These are phyloP conservation scores for Setomelanomma holmii DNA, from an alignment of 2,329 filamentous ascomycete genomes.

Conservation along the genomic window DNA sequence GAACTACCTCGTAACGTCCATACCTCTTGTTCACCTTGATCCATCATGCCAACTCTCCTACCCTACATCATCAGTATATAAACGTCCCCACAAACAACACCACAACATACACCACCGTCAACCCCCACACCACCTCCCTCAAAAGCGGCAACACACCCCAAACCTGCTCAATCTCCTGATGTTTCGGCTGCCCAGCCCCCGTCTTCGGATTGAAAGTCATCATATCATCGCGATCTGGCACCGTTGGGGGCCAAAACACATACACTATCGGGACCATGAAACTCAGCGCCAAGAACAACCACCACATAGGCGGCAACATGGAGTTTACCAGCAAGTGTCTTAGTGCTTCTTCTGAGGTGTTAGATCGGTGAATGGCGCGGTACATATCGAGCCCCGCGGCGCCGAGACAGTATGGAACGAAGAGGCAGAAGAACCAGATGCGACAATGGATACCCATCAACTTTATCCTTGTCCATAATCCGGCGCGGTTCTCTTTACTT, in stretches of 20 bases:
- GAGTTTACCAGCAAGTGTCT: slow-evolving; percentile 1
- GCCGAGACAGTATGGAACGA: slow-evolving; percentile 5
- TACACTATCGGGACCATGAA: slow-evolving; percentile 4
- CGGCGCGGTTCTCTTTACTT: background rate
- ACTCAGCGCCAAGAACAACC: slow-evolving; percentile 2
- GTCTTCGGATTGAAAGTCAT: slow-evolving; percentile 9
- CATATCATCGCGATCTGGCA: slow-evolving; percentile 7
- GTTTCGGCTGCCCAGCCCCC: slow-evolving; percentile 6
- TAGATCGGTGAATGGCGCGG: background rate
- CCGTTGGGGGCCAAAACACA: slow-evolving; percentile 2
- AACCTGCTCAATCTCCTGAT: slow-evolving; percentile 9
- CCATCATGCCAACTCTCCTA: too few relatives aligned
- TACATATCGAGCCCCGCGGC: slow-evolving; percentile 5
- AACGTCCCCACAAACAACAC: slow-evolving; percentile 8
- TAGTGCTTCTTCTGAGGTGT: background rate
- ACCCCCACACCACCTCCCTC: slow-evolving; percentile 3
- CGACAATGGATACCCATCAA: slow-evolving; percentile 10
- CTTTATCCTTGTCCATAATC: slow-evolving; percentile 4
- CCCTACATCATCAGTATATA: slow-evolving; percentile 2
- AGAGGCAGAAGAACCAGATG: slow-evolving; percentile 6
- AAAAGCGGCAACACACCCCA: slow-evolving; percentile 8
- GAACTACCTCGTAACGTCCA: too few relatives aligned
- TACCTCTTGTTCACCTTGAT: too few relatives aligned
- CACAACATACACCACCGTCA: slow-evolving; percentile 5
- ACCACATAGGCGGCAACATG: slow-evolving; percentile 9